These are phyloP conservation scores for Coemansia sp. DNA, from an alignment of 192 early-diverging fungal species.

Conservation along the genomic window DNA sequence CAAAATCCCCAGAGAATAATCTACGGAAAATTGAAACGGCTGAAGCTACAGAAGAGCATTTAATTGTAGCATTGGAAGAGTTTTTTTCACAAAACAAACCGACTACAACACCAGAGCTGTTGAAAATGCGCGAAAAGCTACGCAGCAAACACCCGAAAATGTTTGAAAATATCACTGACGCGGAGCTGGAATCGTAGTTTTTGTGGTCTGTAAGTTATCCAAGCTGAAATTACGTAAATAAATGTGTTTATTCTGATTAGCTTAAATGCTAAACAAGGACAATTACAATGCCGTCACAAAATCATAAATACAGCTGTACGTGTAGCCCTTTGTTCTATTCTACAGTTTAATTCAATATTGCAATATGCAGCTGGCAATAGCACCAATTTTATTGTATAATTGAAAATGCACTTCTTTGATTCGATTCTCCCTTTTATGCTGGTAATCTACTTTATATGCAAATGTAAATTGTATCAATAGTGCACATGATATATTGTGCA, in stretches of 20 bases:
- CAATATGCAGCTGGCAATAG: slow-evolving; percentile 2
- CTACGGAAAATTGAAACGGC: background rate
- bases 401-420: background rate
- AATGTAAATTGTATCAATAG: background rate
- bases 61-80: slow-evolving; percentile 8
- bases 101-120: slow-evolving; percentile 26
- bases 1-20: background rate
- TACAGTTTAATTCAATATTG: background rate
- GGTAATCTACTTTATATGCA: background rate
- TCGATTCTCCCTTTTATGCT: background rate
- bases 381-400: slow-evolving; percentile 6
- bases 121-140: slow-evolving; percentile 22
- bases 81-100: slow-evolving; percentile 23
- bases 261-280: no score
- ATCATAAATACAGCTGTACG: no score
- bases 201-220: background rate
- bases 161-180: slow-evolving; percentile 32
- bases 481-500: background rate
- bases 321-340: no score
- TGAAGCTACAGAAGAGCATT: slow-evolving; percentile 11
- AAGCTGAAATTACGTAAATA: background rate
- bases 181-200: slow-evolving; percentile 17
- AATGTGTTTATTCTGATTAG: no score
- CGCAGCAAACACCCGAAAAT: slow-evolving; percentile 31
- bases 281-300: background rate